Evolutionary conservation across 768 basidiomycete species (phyloP).

Genomic region (Trichaptum fuscoviolaceum): DNA sequence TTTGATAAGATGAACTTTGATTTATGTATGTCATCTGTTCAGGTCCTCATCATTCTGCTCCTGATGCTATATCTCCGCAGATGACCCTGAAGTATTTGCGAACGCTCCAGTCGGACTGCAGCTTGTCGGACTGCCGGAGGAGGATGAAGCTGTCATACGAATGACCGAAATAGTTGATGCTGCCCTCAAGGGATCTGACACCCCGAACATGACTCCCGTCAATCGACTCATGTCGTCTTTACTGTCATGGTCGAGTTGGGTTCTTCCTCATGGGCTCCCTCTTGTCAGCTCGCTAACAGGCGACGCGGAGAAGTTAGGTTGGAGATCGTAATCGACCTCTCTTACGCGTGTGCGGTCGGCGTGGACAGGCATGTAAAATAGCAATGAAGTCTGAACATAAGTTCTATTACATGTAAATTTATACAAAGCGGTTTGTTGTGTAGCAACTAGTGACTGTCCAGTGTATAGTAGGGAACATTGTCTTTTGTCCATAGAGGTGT

Average conservation of each 20-base stretch:
- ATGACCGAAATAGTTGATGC: conserved; percentile 25
- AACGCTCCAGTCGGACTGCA: conserved; percentile 31
- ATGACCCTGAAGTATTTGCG: conserved; percentile 19
- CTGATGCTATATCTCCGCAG: conserved; percentile 21
- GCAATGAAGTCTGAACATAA: not conserved
- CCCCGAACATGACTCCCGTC: not conserved
- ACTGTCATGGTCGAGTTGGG: not conserved
- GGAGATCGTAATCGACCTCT: not conserved
- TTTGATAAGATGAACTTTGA: conserved; percentile 24
- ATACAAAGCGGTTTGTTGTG: not conserved
- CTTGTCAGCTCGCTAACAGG: not conserved
- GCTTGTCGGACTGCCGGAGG: conserved; percentile 27
- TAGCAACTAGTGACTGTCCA: not conserved
- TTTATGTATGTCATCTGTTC: conserved; percentile 17
- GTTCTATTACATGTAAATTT: not conserved
- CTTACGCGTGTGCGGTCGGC: not conserved
- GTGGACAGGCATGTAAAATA: not conserved
- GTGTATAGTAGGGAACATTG: not conserved
- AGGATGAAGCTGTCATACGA: conserved; percentile 33
- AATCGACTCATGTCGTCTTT: not conserved
- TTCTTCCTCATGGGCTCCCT: not conserved
- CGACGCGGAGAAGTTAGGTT: not conserved
- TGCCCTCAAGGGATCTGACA: conserved; percentile 13
- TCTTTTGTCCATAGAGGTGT: not conserved
- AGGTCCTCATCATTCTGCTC: conserved; percentile 10